Evolutionary conservation across 2,329 filamentous ascomycete genomes (phyloP).

Genomic region (Sphaerostilbella broomeana): DNA sequence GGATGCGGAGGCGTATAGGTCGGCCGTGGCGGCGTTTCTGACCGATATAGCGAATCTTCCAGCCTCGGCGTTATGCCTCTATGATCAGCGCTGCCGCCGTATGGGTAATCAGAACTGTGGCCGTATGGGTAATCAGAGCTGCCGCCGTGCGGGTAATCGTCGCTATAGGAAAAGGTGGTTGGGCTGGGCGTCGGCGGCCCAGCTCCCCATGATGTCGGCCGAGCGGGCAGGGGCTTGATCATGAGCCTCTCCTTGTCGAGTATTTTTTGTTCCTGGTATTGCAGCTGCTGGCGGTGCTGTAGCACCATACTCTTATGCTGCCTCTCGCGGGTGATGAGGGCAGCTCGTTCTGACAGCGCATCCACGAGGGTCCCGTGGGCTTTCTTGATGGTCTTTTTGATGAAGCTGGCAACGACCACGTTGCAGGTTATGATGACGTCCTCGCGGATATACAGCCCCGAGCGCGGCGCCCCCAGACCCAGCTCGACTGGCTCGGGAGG

Average conservation of each 20-base stretch:
- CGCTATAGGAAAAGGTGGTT: background rate
- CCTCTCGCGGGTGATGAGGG: background rate
- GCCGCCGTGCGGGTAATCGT: no score
- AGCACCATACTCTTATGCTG: slow-evolving; percentile 32
- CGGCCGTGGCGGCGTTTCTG: background rate
- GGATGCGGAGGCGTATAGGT: slow-evolving; percentile 4
- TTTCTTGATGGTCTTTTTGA: slow-evolving; percentile 76
- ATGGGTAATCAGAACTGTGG: no score
- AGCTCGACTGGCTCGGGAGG: slow-evolving; percentile 58
- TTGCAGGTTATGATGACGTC: slow-evolving; percentile 79
- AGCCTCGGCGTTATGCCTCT: slow-evolving; percentile 1
- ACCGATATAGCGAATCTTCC: no score
- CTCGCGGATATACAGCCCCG: slow-evolving; percentile 75
- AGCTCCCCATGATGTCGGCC: slow-evolving; percentile 6
- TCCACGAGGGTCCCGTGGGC: slow-evolving; percentile 66
- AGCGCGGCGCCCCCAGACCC: slow-evolving; percentile 56
- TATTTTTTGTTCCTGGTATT: background rate
- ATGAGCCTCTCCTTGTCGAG: background rate
- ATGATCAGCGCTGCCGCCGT: background rate
- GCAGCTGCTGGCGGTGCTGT: background rate
- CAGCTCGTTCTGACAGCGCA: slow-evolving; percentile 38
- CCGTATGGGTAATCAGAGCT: no score
- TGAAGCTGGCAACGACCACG: slow-evolving; percentile 65
- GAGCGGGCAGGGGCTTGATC: slow-evolving; percentile 5
- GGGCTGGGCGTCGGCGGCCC: background rate